A percentile compares a stretch with the other conserved stretches of the same genome.
Evolutionary conservation across 768 basidiomycete genomes (phyloP).

Genomic region (Boletus eberwhitei): DNA sequence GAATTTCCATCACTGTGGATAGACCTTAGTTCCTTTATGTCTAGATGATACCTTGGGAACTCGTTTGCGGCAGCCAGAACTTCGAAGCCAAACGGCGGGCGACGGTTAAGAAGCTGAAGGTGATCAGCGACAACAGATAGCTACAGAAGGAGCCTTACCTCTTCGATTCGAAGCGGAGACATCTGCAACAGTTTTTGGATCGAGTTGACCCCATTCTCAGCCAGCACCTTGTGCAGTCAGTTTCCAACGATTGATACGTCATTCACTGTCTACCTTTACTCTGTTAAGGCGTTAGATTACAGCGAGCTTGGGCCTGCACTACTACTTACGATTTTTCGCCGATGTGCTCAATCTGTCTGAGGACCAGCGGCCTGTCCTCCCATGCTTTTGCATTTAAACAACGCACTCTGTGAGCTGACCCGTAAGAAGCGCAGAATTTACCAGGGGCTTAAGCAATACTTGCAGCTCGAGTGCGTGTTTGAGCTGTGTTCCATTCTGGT

Average conservation of each 20-base stretch:
- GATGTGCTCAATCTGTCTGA: conserved; percentile 86
- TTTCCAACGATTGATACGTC: not conserved
- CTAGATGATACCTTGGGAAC: conserved; percentile 62
- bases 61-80: conserved; percentile 58
- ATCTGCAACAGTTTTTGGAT: conserved; percentile 55
- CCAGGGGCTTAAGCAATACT: conserved; percentile 19
- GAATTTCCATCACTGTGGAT: conserved; percentile 41
- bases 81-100: conserved; percentile 70
- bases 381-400: conserved; percentile 83
- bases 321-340: conserved; percentile 83
- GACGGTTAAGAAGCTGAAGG: conserved; percentile 66
- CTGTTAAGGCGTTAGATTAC: conserved; percentile 12
- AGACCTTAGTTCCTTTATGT: conserved; percentile 46
- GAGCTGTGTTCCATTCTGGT: conserved; percentile 60
- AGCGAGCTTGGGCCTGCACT: not conserved
- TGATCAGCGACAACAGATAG: conserved; percentile 2
- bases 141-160: conserved; percentile 36
- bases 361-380: conserved; percentile 83
- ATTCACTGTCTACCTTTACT: conserved; percentile 21
- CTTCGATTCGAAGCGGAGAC: conserved; percentile 60
- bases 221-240: conserved; percentile 56
- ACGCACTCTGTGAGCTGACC: conserved; percentile 50
- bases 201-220: conserved; percentile 66
- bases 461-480: conserved; percentile 76
- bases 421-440: not conserved